These are phyloP conservation scores for Penicillium digitatum DNA, from an alignment of 2,329 filamentous ascomycete species.

Conservation along the genomic window DNA sequence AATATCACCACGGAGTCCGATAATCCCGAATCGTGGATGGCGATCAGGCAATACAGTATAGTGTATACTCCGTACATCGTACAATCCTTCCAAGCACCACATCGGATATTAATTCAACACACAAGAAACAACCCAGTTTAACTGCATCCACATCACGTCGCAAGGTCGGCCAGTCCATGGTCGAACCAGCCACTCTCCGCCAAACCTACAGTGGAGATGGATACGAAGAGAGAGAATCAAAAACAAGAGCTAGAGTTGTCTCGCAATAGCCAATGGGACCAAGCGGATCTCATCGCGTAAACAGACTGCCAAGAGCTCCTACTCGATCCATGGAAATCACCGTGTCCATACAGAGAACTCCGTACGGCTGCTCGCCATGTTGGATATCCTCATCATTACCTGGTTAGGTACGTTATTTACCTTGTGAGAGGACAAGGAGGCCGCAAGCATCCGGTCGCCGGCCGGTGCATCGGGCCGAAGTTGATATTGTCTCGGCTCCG, in stretches of 20 bases:
- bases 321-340: background rate
- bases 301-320: background rate
- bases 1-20: background rate
- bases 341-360: background rate
- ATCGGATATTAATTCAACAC: background rate
- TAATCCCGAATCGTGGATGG: background rate
- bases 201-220: conserved; percentile 1
- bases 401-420: no score
- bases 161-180: background rate
- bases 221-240: background rate
- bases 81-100: background rate
- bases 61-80: no score
- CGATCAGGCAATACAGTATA: background rate
- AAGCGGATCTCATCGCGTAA: background rate
- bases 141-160: background rate
- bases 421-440: background rate
- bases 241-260: background rate
- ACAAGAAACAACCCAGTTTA: background rate
- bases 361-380: background rate
- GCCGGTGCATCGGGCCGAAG: background rate
- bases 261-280: background rate
- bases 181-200: background rate
- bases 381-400: background rate
- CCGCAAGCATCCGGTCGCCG: background rate
- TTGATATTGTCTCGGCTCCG: background rate